These are phyloP conservation scores for Diaporthe ampelina DNA, from an alignment of 2,329 filamentous ascomycete genomes.

Conservation along the genomic window DNA sequence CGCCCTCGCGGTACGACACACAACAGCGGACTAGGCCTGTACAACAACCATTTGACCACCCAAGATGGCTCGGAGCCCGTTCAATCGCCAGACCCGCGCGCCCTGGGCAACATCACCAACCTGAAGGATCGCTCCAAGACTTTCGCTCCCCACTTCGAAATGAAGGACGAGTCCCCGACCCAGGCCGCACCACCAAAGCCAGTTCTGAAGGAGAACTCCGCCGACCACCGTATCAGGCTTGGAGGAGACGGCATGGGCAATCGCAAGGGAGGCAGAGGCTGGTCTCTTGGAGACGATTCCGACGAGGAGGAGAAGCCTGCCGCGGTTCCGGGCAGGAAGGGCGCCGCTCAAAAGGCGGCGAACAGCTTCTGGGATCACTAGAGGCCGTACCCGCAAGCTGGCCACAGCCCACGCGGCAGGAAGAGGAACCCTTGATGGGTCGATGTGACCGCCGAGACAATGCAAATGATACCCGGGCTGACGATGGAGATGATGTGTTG, in stretches of 20 bases:
- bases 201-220: slow-evolving; percentile 46
- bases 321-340: slow-evolving; percentile 56
- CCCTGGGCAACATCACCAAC: slow-evolving; percentile 79
- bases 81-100: slow-evolving; percentile 54
- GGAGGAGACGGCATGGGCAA: slow-evolving; percentile 78
- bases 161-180: slow-evolving; percentile 76
- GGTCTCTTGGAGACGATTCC: slow-evolving; percentile 69
- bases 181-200: slow-evolving; percentile 58
- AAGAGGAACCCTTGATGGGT: slow-evolving; percentile 12
- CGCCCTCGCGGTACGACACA: slow-evolving; percentile 69
- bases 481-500: slow-evolving; percentile 47
- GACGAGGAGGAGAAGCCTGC: slow-evolving; percentile 59
- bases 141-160: slow-evolving; percentile 83
- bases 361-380: slow-evolving; percentile 65
- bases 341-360: slow-evolving; percentile 51
- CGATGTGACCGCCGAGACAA: slow-evolving; percentile 1
- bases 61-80: slow-evolving; percentile 62
- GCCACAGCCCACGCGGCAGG: slow-evolving; percentile 12
- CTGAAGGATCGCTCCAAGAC: slow-evolving; percentile 80
- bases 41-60: slow-evolving; percentile 81
- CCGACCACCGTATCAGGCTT: slow-evolving; percentile 59
- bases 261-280: slow-evolving; percentile 67
- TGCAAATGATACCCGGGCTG: slow-evolving; percentile 26
- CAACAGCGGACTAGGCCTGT: slow-evolving; percentile 79
- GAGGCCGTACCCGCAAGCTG: slow-evolving; percentile 34